phyloP scores from a whole-genome alignment of 176 grass and related monocot species.

The Phoenix dactylifera region DNA sequence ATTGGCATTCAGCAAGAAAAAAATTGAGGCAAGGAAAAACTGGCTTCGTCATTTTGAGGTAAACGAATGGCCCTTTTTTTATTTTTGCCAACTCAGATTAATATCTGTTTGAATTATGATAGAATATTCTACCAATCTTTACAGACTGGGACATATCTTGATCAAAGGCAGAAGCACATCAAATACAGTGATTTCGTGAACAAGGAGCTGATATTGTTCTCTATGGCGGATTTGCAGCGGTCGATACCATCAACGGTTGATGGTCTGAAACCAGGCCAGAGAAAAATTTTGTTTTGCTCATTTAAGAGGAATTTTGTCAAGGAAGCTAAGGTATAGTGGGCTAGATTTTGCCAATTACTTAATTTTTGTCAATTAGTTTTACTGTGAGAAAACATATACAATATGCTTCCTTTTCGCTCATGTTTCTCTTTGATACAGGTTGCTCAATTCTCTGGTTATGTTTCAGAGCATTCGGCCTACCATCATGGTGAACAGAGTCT shows the following conservation, averaged over 20 bases:
- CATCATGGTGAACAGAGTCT: conserved; percentile 82
- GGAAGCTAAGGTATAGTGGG: conserved; percentile 28
- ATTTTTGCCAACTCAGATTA: too few species aligned
- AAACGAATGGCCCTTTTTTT: background rate
- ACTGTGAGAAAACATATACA: background rate
- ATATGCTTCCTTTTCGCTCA: background rate
- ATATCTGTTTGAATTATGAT: background rate
- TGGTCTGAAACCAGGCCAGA: conserved; percentile 53
- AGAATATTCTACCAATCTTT: conserved; percentile 3
- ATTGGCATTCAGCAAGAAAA: conserved; percentile 89
- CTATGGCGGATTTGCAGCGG: conserved; percentile 75
- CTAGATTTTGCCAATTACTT: conserved; percentile 18
- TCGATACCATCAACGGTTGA: conserved; percentile 96
- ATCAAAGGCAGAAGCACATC: conserved; percentile 38
- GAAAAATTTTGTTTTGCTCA: conserved; percentile 25
- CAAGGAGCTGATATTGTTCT: conserved; percentile 86
- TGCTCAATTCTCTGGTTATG: conserved; percentile 86
- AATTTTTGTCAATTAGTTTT: too few species aligned
- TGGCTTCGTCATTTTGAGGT: conserved; percentile 83
- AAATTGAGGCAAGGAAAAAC: conserved; percentile 52
- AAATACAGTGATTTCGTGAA: conserved; percentile 94
- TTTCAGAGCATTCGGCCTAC: conserved; percentile 86
- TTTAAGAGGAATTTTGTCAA: conserved; percentile 23
- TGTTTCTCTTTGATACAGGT: conserved; percentile 32
- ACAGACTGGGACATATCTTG: conserved; percentile 71